Base-by-base conservation (phyloP, 805 yeast genomes). In the Myxozyma geophila region DNA sequence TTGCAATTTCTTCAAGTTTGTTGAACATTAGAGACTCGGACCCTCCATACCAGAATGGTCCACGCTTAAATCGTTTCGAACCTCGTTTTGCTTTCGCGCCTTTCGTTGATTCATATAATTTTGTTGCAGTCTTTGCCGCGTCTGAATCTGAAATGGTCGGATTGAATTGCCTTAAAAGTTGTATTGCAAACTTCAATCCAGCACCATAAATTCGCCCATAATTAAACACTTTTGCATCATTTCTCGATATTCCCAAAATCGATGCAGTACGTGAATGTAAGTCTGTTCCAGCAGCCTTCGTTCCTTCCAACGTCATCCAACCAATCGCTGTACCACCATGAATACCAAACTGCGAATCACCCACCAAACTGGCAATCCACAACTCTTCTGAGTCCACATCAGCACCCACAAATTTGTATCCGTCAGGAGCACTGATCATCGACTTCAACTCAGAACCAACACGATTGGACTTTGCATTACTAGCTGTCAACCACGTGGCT, bases 241-340 rank as follows among this genome's bases (percentile, higher is more conserved):
- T 86, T 75, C 99, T 82, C 33, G 89, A 85, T 57, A 96, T 92
- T 0, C 96, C 96, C 73, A 95, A 77, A 69, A 96, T 92, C 10
- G 82, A 81, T 0, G 99, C 97, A 0, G 98, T 95, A 69, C 89
- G 92, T 0, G 98, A 91, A 74, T 95, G 99, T 64, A 96, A 77
- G 77, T 95, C 99, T 0, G 99, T 96, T 4, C 95, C 96, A 59
- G 89, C 93, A 61, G 79, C 81, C 76, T 95, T 95, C 3, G 93
- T 86, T 19, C 99, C 99, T 78, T 95, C 99, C 60, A 95, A 80
- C 1, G 98, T 92, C 99, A 95, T 96, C 99, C 99, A 96, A 0
- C 98, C 98, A 59, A 96, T 83, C 0, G 98, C 96, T 0, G 98
- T 91, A 13, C 96, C 96, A 6, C 99, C 99, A 75, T 95, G 99